These are phyloP conservation scores for Vitis cinerea DNA, from an alignment of 164 flowering plant species.

Conservation along the genomic window DNA sequence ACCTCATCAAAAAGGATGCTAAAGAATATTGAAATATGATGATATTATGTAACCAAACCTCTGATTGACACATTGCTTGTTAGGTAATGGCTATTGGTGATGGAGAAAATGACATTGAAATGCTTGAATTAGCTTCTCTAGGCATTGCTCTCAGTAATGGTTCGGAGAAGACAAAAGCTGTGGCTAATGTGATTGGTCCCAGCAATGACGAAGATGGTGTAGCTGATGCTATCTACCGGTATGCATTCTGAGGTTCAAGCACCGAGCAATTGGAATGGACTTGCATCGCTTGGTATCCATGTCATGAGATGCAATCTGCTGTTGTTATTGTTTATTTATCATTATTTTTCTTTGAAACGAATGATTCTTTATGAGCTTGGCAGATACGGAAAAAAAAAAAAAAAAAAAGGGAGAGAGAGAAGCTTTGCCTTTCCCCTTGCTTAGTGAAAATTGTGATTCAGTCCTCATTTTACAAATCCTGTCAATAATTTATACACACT, in stretches of 20 bases:
- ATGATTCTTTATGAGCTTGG: too few species aligned
- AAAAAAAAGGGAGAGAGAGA: too few species aligned
- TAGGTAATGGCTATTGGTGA: constrained; percentile 97
- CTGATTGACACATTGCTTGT: not conserved
- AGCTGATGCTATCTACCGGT: constrained; percentile 91
- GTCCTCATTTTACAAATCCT: not conserved
- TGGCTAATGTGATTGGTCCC: constrained; percentile 67
- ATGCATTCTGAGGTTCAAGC: constrained; percentile 60
- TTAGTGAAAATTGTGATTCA: not conserved
- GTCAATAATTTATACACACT: too few species aligned
- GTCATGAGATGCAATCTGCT: not conserved
- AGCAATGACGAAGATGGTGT: constrained; percentile 98
- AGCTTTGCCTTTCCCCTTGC: not conserved
- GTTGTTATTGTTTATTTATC: not conserved
- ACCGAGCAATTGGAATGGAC: not conserved
- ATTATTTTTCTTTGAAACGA: not conserved
- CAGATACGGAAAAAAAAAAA: too few species aligned
- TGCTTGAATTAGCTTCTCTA: constrained; percentile 86
- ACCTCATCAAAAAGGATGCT: not conserved
- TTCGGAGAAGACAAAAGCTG: constrained; percentile 80
- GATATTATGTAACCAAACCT: not conserved
- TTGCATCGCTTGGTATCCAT: not conserved
- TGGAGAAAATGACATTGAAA: constrained; percentile 93
- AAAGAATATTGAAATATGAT: not conserved
- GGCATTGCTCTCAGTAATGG: constrained; percentile 92